phyloP scores from a whole-genome alignment of 805 yeast species.

The Candida pini region DNA sequence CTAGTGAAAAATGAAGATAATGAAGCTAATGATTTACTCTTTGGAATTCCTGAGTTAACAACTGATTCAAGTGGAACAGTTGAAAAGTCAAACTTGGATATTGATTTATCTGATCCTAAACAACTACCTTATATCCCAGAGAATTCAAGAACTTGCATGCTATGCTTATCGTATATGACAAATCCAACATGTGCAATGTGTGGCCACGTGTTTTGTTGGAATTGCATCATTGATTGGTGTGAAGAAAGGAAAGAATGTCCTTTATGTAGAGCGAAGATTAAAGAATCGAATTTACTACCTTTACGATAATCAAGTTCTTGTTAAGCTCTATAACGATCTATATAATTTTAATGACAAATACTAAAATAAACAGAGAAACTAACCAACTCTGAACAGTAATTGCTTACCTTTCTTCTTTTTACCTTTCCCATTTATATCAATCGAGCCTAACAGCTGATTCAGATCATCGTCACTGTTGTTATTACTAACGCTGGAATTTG shows the following conservation, averaged over 20 bases:
- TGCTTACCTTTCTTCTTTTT: conserved; percentile 49
- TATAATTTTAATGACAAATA: background rate
- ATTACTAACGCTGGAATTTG: conserved; percentile 8
- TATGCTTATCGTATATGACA: conserved; percentile 74
- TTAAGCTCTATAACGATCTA: background rate
- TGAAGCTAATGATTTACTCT: conserved; percentile 12
- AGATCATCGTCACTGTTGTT: too few relatives aligned
- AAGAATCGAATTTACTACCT: conserved; percentile 58
- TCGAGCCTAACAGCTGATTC: too few relatives aligned
- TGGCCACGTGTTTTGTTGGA: conserved; percentile 94
- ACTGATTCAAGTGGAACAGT: too few relatives aligned
- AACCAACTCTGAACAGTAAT: conserved; percentile 46
- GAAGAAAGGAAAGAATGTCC: conserved; percentile 89
- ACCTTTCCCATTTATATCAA: conserved; percentile 18
- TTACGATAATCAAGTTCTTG: conserved; percentile 30
- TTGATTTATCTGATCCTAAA: conserved; percentile 53
- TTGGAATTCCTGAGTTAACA: conserved; percentile 10
- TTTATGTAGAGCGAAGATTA: conserved; percentile 69
- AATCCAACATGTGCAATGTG: conserved; percentile 85
- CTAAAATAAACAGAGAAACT: conserved; percentile 7
- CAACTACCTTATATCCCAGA: conserved; percentile 65
- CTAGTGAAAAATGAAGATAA: conserved; percentile 2
- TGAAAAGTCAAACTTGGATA: conserved; percentile 15
- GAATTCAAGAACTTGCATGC: conserved; percentile 69
- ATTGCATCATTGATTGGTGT: conserved; percentile 84